Percentiles rank a stretch among this genome's conserved stretches.
Conservation (phyloP, 2,329 filamentous ascomycete species). For the Colletotrichum sp. region DNA sequence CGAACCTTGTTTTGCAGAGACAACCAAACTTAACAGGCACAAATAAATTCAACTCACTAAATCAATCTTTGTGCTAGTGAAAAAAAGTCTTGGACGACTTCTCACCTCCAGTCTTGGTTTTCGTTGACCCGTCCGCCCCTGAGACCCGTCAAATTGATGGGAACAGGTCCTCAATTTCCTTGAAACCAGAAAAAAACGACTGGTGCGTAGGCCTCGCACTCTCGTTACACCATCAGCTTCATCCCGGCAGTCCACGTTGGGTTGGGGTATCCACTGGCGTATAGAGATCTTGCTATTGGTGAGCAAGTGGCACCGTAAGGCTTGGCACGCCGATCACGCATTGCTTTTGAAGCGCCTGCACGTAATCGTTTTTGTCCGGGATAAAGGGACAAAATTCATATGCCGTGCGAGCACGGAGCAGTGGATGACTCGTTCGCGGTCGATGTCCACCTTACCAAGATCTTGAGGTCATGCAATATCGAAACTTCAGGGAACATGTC, state of each 20-base stretch:
- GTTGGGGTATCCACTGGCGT: not conserved
- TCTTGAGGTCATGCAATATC: not conserved
- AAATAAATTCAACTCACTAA: not conserved
- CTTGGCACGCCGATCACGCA: constrained; percentile 2
- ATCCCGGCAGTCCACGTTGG: not conserved
- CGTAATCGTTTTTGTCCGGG: not conserved
- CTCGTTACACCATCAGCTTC: not conserved
- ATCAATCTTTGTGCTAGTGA: not conserved
- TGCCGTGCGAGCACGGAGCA: not conserved
- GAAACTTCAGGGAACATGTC: not conserved
- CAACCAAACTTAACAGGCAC: fast-evolving
- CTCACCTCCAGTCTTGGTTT: not conserved
- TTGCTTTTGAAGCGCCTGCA: not conserved
- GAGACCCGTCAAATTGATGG: not conserved
- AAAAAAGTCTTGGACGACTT: fast-evolving
- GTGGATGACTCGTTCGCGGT: not conserved
- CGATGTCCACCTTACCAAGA: not conserved
- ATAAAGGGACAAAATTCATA: not conserved
- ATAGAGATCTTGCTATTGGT: constrained; percentile 9
- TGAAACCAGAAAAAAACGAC: not conserved
- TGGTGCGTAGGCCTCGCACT: not conserved
- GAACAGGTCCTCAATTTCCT: not conserved
- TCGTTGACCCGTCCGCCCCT: not conserved
- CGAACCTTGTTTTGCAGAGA: not conserved
- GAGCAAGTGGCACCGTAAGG: not conserved